These are phyloP conservation scores for Trichoderma gamsii DNA, from an alignment of 495 filamentous ascomycete species.

Conservation along the genomic window DNA sequence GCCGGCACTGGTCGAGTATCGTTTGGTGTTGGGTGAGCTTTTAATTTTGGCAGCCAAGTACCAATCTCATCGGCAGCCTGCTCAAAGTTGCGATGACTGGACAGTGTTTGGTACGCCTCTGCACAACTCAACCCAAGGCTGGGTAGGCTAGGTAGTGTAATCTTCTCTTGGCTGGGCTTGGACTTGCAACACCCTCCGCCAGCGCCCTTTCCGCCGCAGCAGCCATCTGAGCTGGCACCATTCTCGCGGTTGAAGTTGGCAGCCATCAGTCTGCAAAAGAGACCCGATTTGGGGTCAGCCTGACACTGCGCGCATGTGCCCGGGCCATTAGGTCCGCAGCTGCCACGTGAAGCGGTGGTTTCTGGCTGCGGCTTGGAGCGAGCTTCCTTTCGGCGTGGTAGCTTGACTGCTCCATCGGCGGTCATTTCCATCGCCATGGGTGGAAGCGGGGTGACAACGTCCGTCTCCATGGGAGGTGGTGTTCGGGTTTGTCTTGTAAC, in stretches of 20 bases:
- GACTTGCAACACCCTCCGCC: conserved; percentile 36
- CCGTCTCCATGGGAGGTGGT: conserved; percentile 62
- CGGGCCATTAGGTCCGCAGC: conserved; percentile 62
- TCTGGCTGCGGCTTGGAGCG: neutral
- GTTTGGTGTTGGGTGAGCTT: conserved; percentile 44
- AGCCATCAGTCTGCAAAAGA: conserved; percentile 82
- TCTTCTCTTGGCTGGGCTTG: conserved; percentile 13
- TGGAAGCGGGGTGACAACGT: conserved; percentile 35
- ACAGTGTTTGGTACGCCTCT: conserved; percentile 75
- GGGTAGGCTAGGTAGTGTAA: conserved; percentile 1
- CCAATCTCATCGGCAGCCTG: conserved; percentile 68
- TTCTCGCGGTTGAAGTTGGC: conserved; percentile 48
- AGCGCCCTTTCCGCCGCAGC: conserved; percentile 36
- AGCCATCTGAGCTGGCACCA: conserved; percentile 40
- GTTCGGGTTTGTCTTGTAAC: conserved; percentile 50
- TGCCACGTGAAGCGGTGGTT: conserved; percentile 15
- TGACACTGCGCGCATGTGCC: conserved; percentile 77
- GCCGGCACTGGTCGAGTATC: conserved; percentile 11
- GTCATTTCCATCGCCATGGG: conserved; percentile 44
- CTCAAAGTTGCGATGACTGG: conserved; percentile 72
- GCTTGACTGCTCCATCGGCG: conserved; percentile 42
- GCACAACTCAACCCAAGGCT: conserved; percentile 55
- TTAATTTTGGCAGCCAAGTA: conserved; percentile 67
- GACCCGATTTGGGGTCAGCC: conserved; percentile 67
- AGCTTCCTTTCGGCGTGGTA: conserved; percentile 31